phyloP scores from a whole-genome alignment of 179 eudicot species.

The Spergularia azorica region DNA sequence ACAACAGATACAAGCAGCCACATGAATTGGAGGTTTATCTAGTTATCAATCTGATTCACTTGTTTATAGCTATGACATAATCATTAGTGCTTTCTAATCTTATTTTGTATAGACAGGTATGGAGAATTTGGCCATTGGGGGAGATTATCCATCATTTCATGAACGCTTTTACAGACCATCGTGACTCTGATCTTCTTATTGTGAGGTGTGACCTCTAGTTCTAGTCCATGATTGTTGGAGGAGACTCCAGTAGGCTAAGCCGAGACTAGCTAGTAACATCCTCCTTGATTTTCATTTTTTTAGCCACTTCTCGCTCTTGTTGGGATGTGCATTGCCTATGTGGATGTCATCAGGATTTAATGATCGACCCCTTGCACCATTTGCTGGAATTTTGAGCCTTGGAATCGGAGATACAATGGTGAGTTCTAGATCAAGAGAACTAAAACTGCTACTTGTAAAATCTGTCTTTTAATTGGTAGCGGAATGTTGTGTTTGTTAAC shows the following conservation, averaged over 20 bases:
- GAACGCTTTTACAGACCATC: conserved; percentile 98
- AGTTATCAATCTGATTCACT: neutral
- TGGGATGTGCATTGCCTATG: conserved; percentile 97
- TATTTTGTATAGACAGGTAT: conserved; percentile 61
- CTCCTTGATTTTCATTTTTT: conserved; percentile 5
- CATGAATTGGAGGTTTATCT: neutral
- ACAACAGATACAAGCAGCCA: neutral
- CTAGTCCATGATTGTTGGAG: conserved; percentile 3
- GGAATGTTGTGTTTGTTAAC: neutral
- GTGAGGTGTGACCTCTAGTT: conserved; percentile 56
- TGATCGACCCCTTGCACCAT: conserved; percentile 96
- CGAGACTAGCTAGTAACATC: neutral
- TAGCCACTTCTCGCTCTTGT: conserved; percentile 93
- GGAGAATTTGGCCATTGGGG: conserved; percentile 97
- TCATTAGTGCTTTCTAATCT: conserved; percentile 25
- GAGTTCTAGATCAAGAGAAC: conserved; percentile 24
- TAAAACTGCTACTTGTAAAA: neutral
- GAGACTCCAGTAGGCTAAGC: neutral
- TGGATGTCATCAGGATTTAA: conserved; percentile 96
- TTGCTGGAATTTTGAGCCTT: conserved; percentile 98
- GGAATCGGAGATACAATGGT: conserved; percentile 99
- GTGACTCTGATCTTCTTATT: conserved; percentile 92
- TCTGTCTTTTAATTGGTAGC: neutral
- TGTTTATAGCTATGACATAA: conserved; percentile 12
- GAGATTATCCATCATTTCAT: conserved; percentile 81